A percentile compares a stretch with the other conserved stretches of the same genome.
Evolutionary conservation across 2,329 filamentous ascomycete genomes (phyloP).

Genomic region (Leptographium wingfieldii): DNA sequence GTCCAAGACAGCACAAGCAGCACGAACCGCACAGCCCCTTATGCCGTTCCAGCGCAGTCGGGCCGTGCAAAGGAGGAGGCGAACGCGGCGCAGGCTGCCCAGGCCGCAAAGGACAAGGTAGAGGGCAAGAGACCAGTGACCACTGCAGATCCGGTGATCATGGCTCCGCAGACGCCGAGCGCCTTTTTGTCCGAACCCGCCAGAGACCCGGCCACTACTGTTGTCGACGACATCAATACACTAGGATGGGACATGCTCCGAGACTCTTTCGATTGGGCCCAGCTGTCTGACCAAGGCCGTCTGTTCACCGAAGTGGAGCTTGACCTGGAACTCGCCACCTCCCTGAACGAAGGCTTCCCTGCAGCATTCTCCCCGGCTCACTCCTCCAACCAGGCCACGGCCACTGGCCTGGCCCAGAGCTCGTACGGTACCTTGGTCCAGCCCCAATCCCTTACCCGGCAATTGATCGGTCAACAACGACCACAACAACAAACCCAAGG

Average conservation of each 20-base stretch:
- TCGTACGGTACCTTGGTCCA: neutral
- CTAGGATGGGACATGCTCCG: slow-evolving; percentile 1
- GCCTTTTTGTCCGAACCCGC: neutral
- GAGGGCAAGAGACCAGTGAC: slow-evolving; percentile 8
- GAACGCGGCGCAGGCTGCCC: slow-evolving; percentile 2
- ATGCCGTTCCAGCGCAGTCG: slow-evolving; percentile 1
- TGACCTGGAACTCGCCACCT: slow-evolving; percentile 2
- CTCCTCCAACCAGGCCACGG: neutral
- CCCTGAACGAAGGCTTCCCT: neutral
- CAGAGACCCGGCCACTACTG: neutral
- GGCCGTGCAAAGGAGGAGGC: slow-evolving; percentile 8
- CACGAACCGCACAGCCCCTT: slow-evolving; percentile 7
- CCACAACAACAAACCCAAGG: neutral
- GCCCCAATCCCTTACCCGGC: neutral
- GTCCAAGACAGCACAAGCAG: neutral
- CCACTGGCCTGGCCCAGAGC: neutral
- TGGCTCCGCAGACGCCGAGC: neutral
- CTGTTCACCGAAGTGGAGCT: slow-evolving; percentile 7
- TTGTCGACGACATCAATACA: neutral
- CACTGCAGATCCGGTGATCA: neutral
- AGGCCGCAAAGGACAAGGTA: slow-evolving; percentile 5
- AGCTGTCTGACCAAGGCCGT: slow-evolving; percentile 1
- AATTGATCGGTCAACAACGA: neutral
- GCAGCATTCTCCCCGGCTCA: neutral
- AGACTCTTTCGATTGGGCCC: slow-evolving; percentile 8